These are phyloP conservation scores for Digitaria exilis DNA, from an alignment of 202 grass and related monocot species.

Conservation along the genomic window DNA sequence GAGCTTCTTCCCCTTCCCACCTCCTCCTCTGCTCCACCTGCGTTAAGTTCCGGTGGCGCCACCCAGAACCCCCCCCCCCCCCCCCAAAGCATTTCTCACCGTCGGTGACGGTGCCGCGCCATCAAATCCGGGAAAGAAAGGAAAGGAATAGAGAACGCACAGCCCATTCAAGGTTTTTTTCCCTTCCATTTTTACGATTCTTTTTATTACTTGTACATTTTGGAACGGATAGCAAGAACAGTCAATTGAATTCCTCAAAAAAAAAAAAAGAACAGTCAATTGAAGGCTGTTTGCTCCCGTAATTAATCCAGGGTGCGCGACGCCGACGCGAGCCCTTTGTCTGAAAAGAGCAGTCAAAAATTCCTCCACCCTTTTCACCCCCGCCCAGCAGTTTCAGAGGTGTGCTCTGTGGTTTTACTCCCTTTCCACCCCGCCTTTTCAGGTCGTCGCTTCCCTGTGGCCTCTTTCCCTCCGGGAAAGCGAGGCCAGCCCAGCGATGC, in stretches of 20 bases:
- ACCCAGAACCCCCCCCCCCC: background rate
- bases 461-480: background rate
- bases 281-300: background rate
- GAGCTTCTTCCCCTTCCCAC: background rate
- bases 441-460: conserved; percentile 32
- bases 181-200: no score
- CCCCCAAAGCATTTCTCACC: background rate
- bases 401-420: background rate
- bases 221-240: background rate
- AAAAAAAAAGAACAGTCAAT: background rate
- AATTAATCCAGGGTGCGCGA: background rate
- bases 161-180: background rate
- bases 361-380: background rate
- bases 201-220: background rate
- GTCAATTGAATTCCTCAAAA: conserved; percentile 11
- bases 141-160: background rate
- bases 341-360: conserved; percentile 19
- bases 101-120: background rate
- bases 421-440: conserved; percentile 38
- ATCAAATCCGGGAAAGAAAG: conserved; percentile 7
- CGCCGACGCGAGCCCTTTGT: background rate
- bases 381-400: background rate
- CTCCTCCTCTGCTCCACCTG: background rate
- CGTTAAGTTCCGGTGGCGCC: background rate
- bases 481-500: background rate